Evolutionary conservation across 495 filamentous ascomycete species (phyloP).

Genomic region (Lineolata rhizophorae): DNA sequence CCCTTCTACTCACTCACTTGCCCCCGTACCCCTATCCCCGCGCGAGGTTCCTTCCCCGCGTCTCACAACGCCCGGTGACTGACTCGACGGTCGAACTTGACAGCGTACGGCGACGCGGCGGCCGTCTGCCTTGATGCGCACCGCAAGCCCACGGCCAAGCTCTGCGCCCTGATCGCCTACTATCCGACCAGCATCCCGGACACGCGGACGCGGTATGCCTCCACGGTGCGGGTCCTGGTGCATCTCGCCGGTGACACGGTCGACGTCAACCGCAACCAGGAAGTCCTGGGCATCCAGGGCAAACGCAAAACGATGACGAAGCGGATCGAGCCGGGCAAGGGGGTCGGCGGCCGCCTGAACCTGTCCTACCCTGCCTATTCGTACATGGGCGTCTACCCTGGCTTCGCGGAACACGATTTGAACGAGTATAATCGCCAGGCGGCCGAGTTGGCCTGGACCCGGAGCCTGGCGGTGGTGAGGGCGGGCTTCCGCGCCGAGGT

Average conservation of each 20-base stretch:
- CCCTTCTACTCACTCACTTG: too few relatives aligned
- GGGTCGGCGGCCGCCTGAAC: conserved; percentile 25
- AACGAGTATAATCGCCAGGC: conserved; percentile 26
- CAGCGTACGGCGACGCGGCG: conserved; percentile 20
- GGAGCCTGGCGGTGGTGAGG: conserved; percentile 22
- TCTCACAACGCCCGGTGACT: too few relatives aligned
- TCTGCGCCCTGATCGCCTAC: conserved; percentile 26
- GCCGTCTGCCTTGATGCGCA: conserved; percentile 16
- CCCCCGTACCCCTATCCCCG: too few relatives aligned
- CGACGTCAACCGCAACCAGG: conserved; percentile 17
- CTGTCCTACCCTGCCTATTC: conserved; percentile 23
- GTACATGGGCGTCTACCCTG: conserved; percentile 15
- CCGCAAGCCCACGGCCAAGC: conserved; percentile 18
- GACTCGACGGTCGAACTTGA: too few relatives aligned
- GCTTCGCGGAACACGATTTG: conserved; percentile 31
- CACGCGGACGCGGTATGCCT: conserved; percentile 19
- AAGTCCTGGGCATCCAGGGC: conserved; percentile 41
- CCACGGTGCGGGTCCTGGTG: conserved; percentile 21
- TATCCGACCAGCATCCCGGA: conserved; percentile 25
- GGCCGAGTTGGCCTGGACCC: conserved; percentile 25
- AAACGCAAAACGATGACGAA: conserved; percentile 28
- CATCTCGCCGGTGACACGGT: conserved; percentile 21
- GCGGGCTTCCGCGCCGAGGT: conserved; percentile 36
- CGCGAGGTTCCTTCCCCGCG: too few relatives aligned
- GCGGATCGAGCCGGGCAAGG: conserved; percentile 29